Evolutionary conservation across 257 asterid genomes (phyloP), one percentile per base, ranked within the genome.

Genomic region (Echites panduratus): DNA sequence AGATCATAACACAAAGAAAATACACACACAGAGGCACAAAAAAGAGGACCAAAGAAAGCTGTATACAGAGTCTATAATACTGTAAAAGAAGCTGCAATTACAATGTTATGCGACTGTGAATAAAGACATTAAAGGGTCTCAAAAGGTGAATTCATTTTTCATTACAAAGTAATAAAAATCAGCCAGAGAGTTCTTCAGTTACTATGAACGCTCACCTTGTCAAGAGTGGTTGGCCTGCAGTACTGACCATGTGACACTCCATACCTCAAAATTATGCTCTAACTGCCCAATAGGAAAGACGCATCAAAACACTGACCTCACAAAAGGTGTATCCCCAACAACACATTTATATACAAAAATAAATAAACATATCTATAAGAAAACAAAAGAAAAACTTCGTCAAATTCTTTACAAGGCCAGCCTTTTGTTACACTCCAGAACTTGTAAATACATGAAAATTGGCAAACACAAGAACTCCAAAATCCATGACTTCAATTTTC

Each of bases 171-270:
- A 62, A 62, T 26, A 62, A 16, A 62, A 62, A 74, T 7, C 22
- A 66, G 41, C 8, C n/a, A 20, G 9, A 40, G 16, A 4, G n/a
- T n/a, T 43, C 67, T 40, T 22, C 16, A 61, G 32, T 11, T 9
- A 64, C 3, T 57, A 11, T 16, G n/a, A 47, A 67, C 1, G 44
- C 54, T 82, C 73, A 88, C 95, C 89, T 77, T 27, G 77, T 40
- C 41, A 83, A 82, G 70, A 76, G 73, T 48, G 84, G 79, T 48
- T 76, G 85, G 43, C 75, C 54, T 13, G 82, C 77, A 9, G 79
- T 71, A 73, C 73, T 78, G 40, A 81, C 26, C 53, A 79, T 58
- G 69, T 73, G 80, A 73, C 89, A 88, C 52, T 80, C 87, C 96
- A 88, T 88, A 73, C 11, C 66, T 35, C 19, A 75, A 59, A 75